Evolutionary conservation across 345 rosid genomes (phyloP).

Genomic region (Hevea brasiliensis): DNA sequence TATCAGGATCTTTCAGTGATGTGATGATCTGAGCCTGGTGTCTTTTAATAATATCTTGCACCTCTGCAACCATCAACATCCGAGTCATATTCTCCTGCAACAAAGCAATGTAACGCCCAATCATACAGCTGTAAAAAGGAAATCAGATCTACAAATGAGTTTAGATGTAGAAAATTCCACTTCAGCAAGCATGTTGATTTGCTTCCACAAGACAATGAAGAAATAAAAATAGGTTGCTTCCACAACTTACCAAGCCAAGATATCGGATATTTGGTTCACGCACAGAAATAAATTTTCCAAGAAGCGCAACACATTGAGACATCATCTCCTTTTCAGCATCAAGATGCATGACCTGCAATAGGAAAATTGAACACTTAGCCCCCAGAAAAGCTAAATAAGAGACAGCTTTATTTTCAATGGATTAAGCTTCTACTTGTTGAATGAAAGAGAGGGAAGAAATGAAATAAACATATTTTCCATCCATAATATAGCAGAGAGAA

Average conservation of each 20-base stretch:
- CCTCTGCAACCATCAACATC: constrained; percentile 97
- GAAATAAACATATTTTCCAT: constrained; percentile 6
- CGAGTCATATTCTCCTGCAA: constrained; percentile 96
- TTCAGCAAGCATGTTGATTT: constrained; percentile 8
- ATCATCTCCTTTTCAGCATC: constrained; percentile 99
- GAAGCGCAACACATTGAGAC: constrained; percentile 99
- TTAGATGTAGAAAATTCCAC: constrained; percentile 11
- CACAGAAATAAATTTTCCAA: constrained; percentile 96
- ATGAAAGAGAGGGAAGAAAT: neutral
- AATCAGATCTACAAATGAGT: neutral
- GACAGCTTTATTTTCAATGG: neutral
- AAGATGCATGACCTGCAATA: constrained; percentile 92
- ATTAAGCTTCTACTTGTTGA: neutral
- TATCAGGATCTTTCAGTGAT: constrained; percentile 97
- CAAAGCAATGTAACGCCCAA: constrained; percentile 19
- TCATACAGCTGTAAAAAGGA: neutral
- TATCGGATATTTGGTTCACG: constrained; percentile 99
- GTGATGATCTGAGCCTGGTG: constrained; percentile 98
- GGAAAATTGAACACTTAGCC: constrained; percentile 17
- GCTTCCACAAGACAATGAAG: neutral
- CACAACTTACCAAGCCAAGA: constrained; percentile 87
- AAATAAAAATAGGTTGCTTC: constrained; percentile 13
- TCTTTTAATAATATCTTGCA: constrained; percentile 94
- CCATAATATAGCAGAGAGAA: neutral
- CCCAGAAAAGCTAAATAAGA: constrained; percentile 8